phyloP scores from a whole-genome alignment of 2,329 filamentous ascomycete genomes.

The Fusarium sp. region DNA sequence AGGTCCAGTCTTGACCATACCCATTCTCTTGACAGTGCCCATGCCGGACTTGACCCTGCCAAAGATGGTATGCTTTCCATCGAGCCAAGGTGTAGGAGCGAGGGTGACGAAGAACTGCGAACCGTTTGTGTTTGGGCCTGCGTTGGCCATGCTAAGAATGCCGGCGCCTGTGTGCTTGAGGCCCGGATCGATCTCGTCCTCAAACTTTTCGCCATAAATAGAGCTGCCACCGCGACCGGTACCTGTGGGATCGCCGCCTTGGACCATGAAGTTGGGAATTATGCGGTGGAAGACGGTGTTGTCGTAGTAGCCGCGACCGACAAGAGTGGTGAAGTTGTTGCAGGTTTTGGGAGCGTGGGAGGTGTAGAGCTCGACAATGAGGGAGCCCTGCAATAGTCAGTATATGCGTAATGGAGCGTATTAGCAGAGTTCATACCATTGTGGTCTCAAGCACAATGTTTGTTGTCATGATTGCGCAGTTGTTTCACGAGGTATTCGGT shows the following conservation, averaged over 20 bases:
- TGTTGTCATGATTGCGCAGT: conserved; percentile 74
- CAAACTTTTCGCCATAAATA: conserved; percentile 95
- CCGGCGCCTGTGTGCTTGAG: conserved; percentile 95
- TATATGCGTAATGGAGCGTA: background rate
- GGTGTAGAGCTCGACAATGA: conserved; percentile 91
- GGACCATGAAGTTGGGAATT: conserved; percentile 96
- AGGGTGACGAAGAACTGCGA: conserved; percentile 97
- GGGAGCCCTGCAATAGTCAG: conserved; percentile 73
- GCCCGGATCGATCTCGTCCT: conserved; percentile 85
- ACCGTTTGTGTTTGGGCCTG: conserved; percentile 92
- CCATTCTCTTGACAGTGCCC: conserved; percentile 88
- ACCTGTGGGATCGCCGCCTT: conserved; percentile 94
- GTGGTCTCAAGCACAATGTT: conserved; percentile 87
- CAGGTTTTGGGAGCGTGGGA: conserved; percentile 90
- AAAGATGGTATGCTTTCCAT: conserved; percentile 98
- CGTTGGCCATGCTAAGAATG: conserved; percentile 96
- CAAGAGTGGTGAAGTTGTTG: conserved; percentile 88
- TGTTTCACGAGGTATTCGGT: background rate
- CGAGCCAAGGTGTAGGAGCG: conserved; percentile 94
- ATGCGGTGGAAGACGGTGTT: conserved; percentile 90
- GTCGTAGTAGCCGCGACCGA: conserved; percentile 89
- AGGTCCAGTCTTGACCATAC: conserved; percentile 83
- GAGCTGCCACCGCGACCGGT: conserved; percentile 90
- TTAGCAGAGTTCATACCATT: conserved; percentile 71
- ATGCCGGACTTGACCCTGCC: conserved; percentile 89